A percentile compares a stretch with the other conserved stretches of the same genome.
phyloP scores from a whole-genome alignment of 805 yeast genomes.

The Cyberlindnera petersonii region DNA sequence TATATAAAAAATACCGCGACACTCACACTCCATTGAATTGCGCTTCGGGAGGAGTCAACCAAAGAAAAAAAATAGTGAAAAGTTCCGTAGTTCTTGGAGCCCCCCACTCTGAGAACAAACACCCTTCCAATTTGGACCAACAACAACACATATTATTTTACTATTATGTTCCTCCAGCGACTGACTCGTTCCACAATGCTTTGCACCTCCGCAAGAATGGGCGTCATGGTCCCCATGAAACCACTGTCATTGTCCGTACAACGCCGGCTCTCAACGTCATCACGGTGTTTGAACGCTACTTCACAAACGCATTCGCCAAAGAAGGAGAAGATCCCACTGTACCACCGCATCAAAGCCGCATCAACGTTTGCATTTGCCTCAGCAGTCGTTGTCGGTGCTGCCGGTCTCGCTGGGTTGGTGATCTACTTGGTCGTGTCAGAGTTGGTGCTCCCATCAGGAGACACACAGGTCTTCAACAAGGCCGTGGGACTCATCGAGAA shows the following conservation, averaged over 20 bases:
- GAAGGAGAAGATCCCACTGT: slow-evolving; percentile 35
- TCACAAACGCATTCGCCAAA: slow-evolving; percentile 5
- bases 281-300: slow-evolving; percentile 5
- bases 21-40: too few species aligned
- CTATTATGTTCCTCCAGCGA: too few species aligned
- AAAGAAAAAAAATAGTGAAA: slow-evolving; percentile 2
- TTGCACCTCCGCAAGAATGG: neutral
- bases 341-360: slow-evolving; percentile 48
- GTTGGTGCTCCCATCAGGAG: slow-evolving; percentile 84
- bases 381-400: slow-evolving; percentile 60
- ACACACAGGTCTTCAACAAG: slow-evolving; percentile 83
- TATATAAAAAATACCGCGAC: too few species aligned
- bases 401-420: slow-evolving; percentile 63
- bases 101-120: too few species aligned
- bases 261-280: slow-evolving; percentile 9
- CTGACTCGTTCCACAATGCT: too few species aligned
- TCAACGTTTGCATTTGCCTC: slow-evolving; percentile 61
- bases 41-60: too few species aligned
- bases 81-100: too few species aligned
- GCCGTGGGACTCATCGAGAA: slow-evolving; percentile 76
- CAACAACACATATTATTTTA: too few species aligned
- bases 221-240: neutral
- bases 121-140: too few species aligned
- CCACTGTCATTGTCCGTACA: neutral
- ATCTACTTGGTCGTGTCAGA: slow-evolving; percentile 76